These are phyloP conservation scores for Andrographis paniculata DNA, from an alignment of 305 asterid species.

Conservation along the genomic window DNA sequence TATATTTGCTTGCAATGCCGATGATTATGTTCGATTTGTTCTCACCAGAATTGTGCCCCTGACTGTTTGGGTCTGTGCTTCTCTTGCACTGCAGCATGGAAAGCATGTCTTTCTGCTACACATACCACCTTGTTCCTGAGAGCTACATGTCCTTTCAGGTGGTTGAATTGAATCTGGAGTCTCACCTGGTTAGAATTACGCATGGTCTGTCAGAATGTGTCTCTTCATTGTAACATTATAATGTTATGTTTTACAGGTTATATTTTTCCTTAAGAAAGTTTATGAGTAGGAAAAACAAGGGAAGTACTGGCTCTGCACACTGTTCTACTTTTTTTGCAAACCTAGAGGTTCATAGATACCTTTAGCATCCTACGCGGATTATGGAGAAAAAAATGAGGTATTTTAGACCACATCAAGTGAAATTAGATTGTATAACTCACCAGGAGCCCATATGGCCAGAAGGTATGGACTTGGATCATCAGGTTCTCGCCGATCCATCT, in stretches of 20 bases:
- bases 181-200: conserved; percentile 52
- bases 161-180: conserved; percentile 64
- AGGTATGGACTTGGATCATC: conserved; percentile 98
- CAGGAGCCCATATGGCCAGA: conserved; percentile 96
- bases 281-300: not conserved
- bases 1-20: not conserved
- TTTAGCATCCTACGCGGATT: conserved; percentile 9
- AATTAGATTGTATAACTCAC: conserved; percentile 30
- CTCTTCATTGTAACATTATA: not conserved
- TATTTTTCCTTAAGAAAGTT: not conserved
- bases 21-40: conserved; percentile 8
- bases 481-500: conserved; percentile 89
- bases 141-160: conserved; percentile 24
- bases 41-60: conserved; percentile 92
- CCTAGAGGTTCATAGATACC: conserved; percentile 3
- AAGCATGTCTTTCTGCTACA: conserved; percentile 56
- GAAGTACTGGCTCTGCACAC: too few species aligned
- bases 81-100: conserved; percentile 57
- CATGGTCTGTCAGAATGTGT: not conserved
- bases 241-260: not conserved
- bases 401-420: conserved; percentile 10
- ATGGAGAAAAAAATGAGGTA: conserved; percentile 11
- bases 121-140: conserved; percentile 39
- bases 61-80: conserved; percentile 64
- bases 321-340: not conserved